Evolutionary conservation across 805 yeast genomes (phyloP), one percentile per base, ranked within the genome.

Genomic region (Candida germanica): DNA sequence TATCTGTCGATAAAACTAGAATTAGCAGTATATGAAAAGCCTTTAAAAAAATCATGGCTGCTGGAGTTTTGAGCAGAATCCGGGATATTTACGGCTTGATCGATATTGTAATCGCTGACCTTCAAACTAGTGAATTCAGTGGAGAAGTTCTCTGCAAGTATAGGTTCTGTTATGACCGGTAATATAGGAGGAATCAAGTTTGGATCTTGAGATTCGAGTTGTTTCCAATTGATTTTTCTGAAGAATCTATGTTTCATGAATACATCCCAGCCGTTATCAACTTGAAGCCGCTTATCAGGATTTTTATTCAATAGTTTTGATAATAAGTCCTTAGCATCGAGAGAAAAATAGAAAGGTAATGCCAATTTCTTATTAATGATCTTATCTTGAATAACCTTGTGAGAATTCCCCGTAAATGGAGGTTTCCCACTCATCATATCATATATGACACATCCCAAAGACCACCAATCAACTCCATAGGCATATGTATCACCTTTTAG

Each of bases 381-480:
- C 47, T 64, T 67, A 31, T 67, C 71, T 51, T 55, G 58, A 22
- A 68, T 64, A 12, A 51, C 53, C 45, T 64, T 58, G 40, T 63
- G 62, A 27, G 61, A 56, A 36, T 58, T 64, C 3, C 72, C 73
- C 2, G 71, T 65, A 39, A 65, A 68, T 10, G 73, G 73, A 2
- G 73, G 71, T 14, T 65, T 57, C 0, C 73, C 73, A 8, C 69
- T 64, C 48, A 68, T 53, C 54, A 68, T 52, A 46, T 68, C 73
- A 47, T 44, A 68, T 1, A 66, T 57, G 10, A 68, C 72, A 37
- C 71, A 65, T 2, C 73, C 73, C 35, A 68, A 49, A 26, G 69
- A 66, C 73, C 73, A 68, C 73, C 73, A 68, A 46, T 68, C 73
- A 3, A 67, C 73, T 1, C 60, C 50, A 43, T 61, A 68, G 33